Percentiles rank a stretch among this genome's conserved stretches.
Conservation (phyloP, 2,329 filamentous ascomycete genomes). For the Botrytis medusae region DNA sequence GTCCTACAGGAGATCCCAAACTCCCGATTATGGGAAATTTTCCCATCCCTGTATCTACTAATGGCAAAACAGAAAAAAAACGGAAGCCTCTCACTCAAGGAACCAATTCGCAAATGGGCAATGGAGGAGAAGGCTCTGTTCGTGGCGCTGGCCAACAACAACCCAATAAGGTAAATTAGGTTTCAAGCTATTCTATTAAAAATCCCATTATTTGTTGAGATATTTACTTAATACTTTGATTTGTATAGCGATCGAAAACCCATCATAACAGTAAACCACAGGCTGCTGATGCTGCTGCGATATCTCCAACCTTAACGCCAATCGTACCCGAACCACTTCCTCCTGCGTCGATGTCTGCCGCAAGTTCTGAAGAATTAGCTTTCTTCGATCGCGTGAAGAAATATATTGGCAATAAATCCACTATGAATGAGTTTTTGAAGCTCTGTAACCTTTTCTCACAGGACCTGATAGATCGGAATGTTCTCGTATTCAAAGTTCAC, state of each 20-base stretch:
- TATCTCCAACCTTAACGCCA: constrained; percentile 87
- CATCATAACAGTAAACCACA: constrained; percentile 53
- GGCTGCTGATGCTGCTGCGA: constrained; percentile 33
- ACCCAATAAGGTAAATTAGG: constrained; percentile 51
- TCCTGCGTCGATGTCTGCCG: constrained; percentile 70
- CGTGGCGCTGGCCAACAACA: constrained; percentile 36
- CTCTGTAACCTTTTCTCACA: constrained; percentile 94
- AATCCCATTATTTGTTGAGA: not conserved
- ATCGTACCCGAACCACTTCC: constrained; percentile 84
- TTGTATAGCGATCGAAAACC: constrained; percentile 64
- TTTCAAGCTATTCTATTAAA: not conserved
- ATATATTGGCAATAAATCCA: constrained; percentile 86
- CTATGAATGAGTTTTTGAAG: constrained; percentile 95
- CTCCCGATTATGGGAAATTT: constrained; percentile 96
- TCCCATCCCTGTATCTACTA: constrained; percentile 69
- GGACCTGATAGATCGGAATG: constrained; percentile 83
- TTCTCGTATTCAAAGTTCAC: constrained; percentile 78
- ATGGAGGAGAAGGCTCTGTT: constrained; percentile 31
- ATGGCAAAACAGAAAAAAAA: constrained; percentile 84
- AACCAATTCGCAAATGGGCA: constrained; percentile 35
- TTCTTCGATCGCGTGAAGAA: constrained; percentile 99
- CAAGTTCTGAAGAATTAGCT: constrained; percentile 78
- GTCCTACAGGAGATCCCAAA: constrained; percentile 56
- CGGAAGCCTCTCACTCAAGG: constrained; percentile 52
- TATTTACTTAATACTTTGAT: constrained; percentile 20